phyloP scores from a whole-genome alignment of 306 rosid genomes.

The Urtica urens region DNA sequence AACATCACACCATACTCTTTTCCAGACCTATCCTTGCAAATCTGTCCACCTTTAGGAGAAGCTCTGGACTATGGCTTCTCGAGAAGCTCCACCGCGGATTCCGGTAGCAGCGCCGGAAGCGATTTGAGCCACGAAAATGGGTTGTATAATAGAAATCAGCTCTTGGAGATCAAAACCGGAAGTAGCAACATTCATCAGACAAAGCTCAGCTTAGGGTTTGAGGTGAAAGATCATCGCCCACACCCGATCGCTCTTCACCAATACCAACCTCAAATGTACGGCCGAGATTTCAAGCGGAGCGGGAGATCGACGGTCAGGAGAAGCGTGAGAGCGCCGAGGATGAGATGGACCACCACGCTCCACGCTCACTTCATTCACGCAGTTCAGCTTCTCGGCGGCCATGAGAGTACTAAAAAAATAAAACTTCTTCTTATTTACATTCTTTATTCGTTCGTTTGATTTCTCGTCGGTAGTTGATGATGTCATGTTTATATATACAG shows the following conservation, averaged over 20 bases:
- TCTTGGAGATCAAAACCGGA: not conserved
- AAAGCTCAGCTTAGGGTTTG: conserved; percentile 46
- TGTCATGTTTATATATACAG: conserved; percentile 15
- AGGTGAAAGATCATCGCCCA: conserved; percentile 14
- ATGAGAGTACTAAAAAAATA: conserved; percentile 49
- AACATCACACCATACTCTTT: conserved; percentile 23
- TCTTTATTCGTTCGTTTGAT: too few species aligned
- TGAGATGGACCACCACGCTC: conserved; percentile 91
- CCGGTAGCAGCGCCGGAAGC: conserved; percentile 62
- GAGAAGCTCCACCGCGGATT: conserved; percentile 47
- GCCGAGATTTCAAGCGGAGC: conserved; percentile 49
- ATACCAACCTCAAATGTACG: conserved; percentile 48
- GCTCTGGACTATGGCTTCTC: conserved; percentile 13
- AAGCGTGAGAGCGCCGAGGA: conserved; percentile 80
- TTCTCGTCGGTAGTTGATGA: too few species aligned
- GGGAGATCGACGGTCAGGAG: conserved; percentile 36
- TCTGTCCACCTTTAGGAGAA: conserved; percentile 41
- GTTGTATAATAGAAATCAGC: conserved; percentile 4
- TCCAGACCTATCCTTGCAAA: conserved; percentile 72
- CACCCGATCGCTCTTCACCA: conserved; percentile 1
- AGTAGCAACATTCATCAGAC: conserved; percentile 23
- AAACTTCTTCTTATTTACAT: not conserved
- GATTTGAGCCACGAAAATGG: conserved; percentile 65
- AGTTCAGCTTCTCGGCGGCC: conserved; percentile 93
- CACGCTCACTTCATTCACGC: conserved; percentile 90